Evolutionary conservation across 495 filamentous ascomycete genomes (phyloP).

Genomic region (Mytilinidion resinicola): DNA sequence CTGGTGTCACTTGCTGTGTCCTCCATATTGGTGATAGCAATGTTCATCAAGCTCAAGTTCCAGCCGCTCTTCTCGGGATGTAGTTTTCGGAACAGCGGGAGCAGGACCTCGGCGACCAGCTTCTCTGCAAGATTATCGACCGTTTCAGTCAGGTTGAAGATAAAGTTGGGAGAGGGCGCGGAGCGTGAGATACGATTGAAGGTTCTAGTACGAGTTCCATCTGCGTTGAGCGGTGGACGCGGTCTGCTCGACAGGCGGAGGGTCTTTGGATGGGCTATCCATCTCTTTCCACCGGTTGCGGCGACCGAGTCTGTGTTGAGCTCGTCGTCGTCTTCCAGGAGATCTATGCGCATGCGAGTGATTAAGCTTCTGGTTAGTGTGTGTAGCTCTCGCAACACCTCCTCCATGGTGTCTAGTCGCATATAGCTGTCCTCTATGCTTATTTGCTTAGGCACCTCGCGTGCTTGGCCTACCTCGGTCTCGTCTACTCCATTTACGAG

Average conservation of each 20-base stretch:
- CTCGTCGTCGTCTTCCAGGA: conserved; percentile 49
- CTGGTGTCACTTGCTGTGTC: conserved; percentile 45
- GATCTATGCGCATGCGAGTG: conserved; percentile 69
- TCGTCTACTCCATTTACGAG: conserved; percentile 59
- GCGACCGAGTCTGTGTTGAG: neutral
- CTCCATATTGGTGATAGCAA: conserved; percentile 81
- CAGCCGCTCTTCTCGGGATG: conserved; percentile 64
- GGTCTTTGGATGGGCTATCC: conserved; percentile 64
- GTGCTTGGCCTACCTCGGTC: conserved; percentile 61
- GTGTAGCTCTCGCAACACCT: conserved; percentile 58
- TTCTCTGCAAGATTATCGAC: conserved; percentile 55
- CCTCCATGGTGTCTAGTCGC: conserved; percentile 53
- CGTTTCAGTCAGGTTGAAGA: conserved; percentile 56
- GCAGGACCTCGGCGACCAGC: conserved; percentile 59
- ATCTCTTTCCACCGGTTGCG: conserved; percentile 37
- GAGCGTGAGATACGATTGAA: conserved; percentile 65
- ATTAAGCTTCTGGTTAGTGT: conserved; percentile 63
- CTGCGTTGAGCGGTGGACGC: conserved; percentile 49
- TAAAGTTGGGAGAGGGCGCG: conserved; percentile 57
- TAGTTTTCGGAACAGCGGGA: conserved; percentile 66
- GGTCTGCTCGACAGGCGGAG: conserved; percentile 72
- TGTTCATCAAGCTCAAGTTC: conserved; percentile 76
- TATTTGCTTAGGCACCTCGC: conserved; percentile 76
- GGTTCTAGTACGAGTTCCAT: conserved; percentile 46
- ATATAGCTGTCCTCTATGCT: conserved; percentile 90